Conservation (phyloP, 2,329 filamentous ascomycete species). For the Diaporthe humulicola region DNA sequence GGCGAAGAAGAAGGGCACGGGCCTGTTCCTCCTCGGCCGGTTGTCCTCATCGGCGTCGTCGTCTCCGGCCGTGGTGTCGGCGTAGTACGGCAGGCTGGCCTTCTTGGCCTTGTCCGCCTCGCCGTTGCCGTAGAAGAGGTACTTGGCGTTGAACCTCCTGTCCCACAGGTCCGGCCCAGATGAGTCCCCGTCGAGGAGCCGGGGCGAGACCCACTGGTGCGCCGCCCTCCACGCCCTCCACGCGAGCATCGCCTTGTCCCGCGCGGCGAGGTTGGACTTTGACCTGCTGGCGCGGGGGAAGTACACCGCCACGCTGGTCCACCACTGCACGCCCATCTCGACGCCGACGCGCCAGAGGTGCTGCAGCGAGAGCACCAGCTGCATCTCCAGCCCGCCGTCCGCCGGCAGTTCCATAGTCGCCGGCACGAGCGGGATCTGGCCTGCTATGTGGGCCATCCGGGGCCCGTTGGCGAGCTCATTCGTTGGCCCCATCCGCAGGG, state of each 20-base stretch:
- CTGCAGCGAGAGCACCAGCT: slow-evolving; percentile 82
- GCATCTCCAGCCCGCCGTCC: slow-evolving; percentile 60
- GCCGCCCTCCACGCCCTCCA: slow-evolving; percentile 62
- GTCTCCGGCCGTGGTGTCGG: slow-evolving; percentile 50
- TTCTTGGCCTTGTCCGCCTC: slow-evolving; percentile 44
- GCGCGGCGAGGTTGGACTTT: slow-evolving; percentile 38
- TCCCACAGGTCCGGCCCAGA: slow-evolving; percentile 77
- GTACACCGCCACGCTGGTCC: slow-evolving; percentile 82
- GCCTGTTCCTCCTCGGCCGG: slow-evolving; percentile 44
- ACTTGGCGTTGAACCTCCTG: slow-evolving; percentile 68
- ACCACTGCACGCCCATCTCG: slow-evolving; percentile 79
- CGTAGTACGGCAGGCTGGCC: slow-evolving; percentile 64
- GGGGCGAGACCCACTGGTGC: slow-evolving; percentile 51
- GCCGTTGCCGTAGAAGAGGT: slow-evolving; percentile 55
- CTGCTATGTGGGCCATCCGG: slow-evolving; percentile 76
- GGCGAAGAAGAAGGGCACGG: slow-evolving; percentile 77
- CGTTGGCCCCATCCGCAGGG: slow-evolving; percentile 53
- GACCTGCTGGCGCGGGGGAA: slow-evolving; percentile 61
- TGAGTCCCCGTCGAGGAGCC: slow-evolving; percentile 42
- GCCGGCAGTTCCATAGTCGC: slow-evolving; percentile 77
- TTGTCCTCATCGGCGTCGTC: slow-evolving; percentile 45
- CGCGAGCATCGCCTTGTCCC: slow-evolving; percentile 56
- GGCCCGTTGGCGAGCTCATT: slow-evolving; percentile 40
- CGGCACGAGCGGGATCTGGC: slow-evolving; percentile 91
- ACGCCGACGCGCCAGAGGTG: slow-evolving; percentile 88